Conservation (phyloP, 305 asterid species). For the Striga hermonthica region DNA sequence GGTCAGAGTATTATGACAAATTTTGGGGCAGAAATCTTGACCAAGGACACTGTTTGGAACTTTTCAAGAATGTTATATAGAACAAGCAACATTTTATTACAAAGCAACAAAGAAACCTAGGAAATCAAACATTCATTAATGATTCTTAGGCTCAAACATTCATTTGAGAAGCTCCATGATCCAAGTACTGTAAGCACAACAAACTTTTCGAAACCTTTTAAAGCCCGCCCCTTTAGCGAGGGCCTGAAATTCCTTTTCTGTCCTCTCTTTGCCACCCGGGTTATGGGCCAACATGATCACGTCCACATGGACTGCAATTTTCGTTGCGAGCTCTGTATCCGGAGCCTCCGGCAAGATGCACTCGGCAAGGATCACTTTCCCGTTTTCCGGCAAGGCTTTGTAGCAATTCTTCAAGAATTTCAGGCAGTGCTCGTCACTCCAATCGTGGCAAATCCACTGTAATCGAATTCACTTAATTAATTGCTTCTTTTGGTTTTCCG, state of each 20-base stretch:
- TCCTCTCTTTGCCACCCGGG: slow-evolving; percentile 92
- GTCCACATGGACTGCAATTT: slow-evolving; percentile 58
- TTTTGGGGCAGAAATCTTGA: slow-evolving; percentile 89
- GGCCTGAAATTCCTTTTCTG: slow-evolving; percentile 64
- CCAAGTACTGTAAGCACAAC: slow-evolving; percentile 66
- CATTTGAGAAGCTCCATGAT: slow-evolving; percentile 66
- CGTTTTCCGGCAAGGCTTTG: slow-evolving; percentile 60
- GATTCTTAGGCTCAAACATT: no score
- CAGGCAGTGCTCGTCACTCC: slow-evolving; percentile 74
- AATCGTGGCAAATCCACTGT: slow-evolving; percentile 87
- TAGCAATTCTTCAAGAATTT: slow-evolving; percentile 69
- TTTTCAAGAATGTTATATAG: slow-evolving; percentile 41
- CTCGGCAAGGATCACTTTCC: slow-evolving; percentile 68
- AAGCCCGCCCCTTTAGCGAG: slow-evolving; percentile 70
- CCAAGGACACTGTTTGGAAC: slow-evolving; percentile 74
- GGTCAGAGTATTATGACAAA: slow-evolving; percentile 60
- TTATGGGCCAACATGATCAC: slow-evolving; percentile 79
- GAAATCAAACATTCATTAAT: no score
- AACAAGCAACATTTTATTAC: neutral
- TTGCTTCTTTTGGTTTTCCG: neutral
- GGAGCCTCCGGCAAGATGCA: slow-evolving; percentile 68
- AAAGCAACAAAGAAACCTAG: no score
- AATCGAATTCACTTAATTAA: neutral
- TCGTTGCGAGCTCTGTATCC: slow-evolving; percentile 45
- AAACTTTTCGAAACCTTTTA: slow-evolving; percentile 41